Conservation (phyloP, 179 eudicot genomes). For the Nepenthes alata region DNA sequence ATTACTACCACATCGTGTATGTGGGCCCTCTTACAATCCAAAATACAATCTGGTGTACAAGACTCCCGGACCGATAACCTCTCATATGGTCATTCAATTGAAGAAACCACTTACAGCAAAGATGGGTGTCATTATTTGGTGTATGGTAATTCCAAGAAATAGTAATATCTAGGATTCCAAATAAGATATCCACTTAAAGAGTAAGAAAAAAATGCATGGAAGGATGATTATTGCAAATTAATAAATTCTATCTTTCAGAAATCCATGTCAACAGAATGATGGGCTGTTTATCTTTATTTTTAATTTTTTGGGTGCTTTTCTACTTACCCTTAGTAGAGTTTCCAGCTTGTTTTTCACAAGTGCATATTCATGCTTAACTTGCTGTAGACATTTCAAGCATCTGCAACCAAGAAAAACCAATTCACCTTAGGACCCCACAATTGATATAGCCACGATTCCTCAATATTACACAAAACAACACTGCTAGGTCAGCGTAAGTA, state of each 20-base stretch:
- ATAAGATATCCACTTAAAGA: no score
- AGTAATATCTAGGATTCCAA: background rate
- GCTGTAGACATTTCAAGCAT: conserved; percentile 34
- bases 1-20: background rate
- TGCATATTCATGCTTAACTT: conserved; percentile 31
- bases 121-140: background rate
- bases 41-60: no score
- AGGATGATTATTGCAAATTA: no score
- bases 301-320: no score
- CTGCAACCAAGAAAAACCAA: conserved; percentile 18
- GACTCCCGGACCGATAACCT: no score
- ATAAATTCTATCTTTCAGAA: no score
- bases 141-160: background rate
- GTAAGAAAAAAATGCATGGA: no score
- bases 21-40: no score
- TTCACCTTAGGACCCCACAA: background rate
- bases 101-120: background rate
- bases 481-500: background rate
- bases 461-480: background rate
- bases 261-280: no score
- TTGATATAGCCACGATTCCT: background rate
- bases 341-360: conserved; percentile 33
- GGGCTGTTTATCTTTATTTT: no score
- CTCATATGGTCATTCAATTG: background rate
- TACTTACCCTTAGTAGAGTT: conserved; percentile 31